Conservation (phyloP, 495 filamentous ascomycete genomes). For the Aspergillus diversus region DNA sequence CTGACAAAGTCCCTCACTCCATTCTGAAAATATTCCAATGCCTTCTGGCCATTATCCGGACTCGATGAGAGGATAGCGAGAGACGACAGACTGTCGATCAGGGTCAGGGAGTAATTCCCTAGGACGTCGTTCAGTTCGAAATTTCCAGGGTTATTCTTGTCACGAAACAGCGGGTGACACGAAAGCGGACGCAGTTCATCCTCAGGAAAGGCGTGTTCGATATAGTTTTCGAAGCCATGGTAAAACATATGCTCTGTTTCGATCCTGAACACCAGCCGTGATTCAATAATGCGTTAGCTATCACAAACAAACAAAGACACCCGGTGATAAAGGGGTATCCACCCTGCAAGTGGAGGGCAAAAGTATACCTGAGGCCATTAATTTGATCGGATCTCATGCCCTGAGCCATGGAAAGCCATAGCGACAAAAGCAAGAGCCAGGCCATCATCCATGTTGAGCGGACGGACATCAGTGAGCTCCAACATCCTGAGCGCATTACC, state of each 20-base stretch:
- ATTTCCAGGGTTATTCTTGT: slow-evolving; percentile 75
- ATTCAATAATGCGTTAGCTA: neutral
- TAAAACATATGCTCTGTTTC: slow-evolving; percentile 95
- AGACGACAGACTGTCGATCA: slow-evolving; percentile 93
- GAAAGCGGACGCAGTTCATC: slow-evolving; percentile 92
- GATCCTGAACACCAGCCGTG: slow-evolving; percentile 45
- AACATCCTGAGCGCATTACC: slow-evolving; percentile 53
- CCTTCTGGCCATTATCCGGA: slow-evolving; percentile 59
- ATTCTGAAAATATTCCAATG: slow-evolving; percentile 76
- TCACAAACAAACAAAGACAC: no score
- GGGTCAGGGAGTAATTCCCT: slow-evolving; percentile 93
- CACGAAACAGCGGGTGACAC: slow-evolving; percentile 80
- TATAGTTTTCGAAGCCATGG: slow-evolving; percentile 95
- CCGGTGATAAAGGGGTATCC: no score
- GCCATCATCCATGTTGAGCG: slow-evolving; percentile 42
- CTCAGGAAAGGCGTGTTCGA: slow-evolving; percentile 91
- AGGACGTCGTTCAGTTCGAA: slow-evolving; percentile 93
- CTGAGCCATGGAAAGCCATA: slow-evolving; percentile 45
- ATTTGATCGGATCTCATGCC: slow-evolving; percentile 47
- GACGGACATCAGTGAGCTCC: slow-evolving; percentile 44
- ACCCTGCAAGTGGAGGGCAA: neutral
- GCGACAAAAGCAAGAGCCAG: slow-evolving; percentile 44
- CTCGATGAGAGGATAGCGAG: slow-evolving; percentile 86
- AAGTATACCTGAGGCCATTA: slow-evolving; percentile 43
- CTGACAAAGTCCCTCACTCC: slow-evolving; percentile 78